phyloP scores from a whole-genome alignment of 805 yeast species.

The Suhomyces prunicola region DNA sequence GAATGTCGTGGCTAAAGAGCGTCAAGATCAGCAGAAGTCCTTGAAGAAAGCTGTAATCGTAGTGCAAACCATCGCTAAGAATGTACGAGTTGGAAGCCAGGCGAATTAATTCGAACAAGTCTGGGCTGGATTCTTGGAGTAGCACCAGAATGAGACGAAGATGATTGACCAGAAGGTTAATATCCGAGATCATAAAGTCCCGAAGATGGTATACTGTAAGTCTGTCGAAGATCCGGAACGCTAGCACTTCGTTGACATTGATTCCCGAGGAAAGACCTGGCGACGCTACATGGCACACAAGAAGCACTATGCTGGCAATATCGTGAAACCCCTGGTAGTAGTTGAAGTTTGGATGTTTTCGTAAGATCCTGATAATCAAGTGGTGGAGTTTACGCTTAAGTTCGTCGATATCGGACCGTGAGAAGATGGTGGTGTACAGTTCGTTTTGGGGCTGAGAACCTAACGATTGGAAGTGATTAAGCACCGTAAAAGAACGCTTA shows the following conservation, averaged over 20 bases:
- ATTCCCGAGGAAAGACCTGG: constrained; percentile 5
- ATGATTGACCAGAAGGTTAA: constrained; percentile 65
- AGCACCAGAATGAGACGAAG: constrained; percentile 64
- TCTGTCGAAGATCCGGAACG: constrained; percentile 47
- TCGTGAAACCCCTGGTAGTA: constrained; percentile 97
- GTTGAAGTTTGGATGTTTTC: constrained; percentile 57
- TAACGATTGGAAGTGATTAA: constrained; percentile 28
- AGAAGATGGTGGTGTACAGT: constrained; percentile 33
- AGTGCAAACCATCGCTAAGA: constrained; percentile 23
- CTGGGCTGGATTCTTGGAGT: constrained; percentile 46
- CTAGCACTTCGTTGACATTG: constrained; percentile 18
- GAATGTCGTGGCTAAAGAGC: constrained; percentile 68
- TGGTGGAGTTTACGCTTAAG: constrained; percentile 41
- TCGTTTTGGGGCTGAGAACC: constrained; percentile 13
- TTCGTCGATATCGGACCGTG: constrained; percentile 24
- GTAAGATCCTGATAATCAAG: constrained; percentile 52
- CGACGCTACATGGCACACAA: constrained; percentile 41
- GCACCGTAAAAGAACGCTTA: constrained; percentile 58
- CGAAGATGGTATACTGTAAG: constrained; percentile 64
- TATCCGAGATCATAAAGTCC: constrained; percentile 78
- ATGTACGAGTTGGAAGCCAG: constrained; percentile 31
- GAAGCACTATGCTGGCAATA: constrained; percentile 62
- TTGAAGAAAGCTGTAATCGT: constrained; percentile 43
- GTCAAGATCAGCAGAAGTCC: constrained; percentile 79
- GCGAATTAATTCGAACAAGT: constrained; percentile 38